Evolutionary conservation across 306 rosid species (phyloP), one percentile per base, ranked within the genome.

Genomic region (Inga laurina): DNA sequence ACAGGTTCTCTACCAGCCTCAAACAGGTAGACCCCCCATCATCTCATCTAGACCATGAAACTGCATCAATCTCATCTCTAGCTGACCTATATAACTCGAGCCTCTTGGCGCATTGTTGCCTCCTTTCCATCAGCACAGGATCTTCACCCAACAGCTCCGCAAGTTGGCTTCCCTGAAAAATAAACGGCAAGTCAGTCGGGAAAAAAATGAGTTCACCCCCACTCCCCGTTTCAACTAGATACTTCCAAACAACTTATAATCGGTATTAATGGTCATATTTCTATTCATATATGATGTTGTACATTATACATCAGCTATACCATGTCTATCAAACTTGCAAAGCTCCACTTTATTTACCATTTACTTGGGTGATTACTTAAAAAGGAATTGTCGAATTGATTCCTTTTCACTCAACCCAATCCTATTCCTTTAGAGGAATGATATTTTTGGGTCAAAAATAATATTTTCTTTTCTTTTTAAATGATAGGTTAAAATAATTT

Each of bases 41-140:
- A 76, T 80, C 80, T 91, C 85, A 92, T 85, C 92, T 94, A 0
- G 86, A 84, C 97, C 99, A 96, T 72, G 94, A 81, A 72, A 94
- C 98, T 18, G 98, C 92, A 85, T 96, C 98, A 65, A 96, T 82
- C 92, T 96, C 99, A 64, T 96, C 93, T 88, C 99, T 94, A 45
- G 98, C 99, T 19, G 97, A 81, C 77, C 85, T 94, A 82, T 94
- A 96, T 70, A 96, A 83, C 78, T 92, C 97, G 19, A 96, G 92
- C 88, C 95, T 94, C 82, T 81, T 87, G 27, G 89, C 93, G 86
- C 95, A 92, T 65, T 90, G 92, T 69, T 84, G 94, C 86, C 99
- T 92, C 91, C 89, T 96, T 88, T 92, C 98, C 93, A 75, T 87
- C 89, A 94, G 84, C 5, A 83, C 87, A 4, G 91, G 93, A 82